Evolutionary conservation across 1,284 basidiomycete genomes (phyloP).

Genomic region (Cryptococcus sp.): DNA sequence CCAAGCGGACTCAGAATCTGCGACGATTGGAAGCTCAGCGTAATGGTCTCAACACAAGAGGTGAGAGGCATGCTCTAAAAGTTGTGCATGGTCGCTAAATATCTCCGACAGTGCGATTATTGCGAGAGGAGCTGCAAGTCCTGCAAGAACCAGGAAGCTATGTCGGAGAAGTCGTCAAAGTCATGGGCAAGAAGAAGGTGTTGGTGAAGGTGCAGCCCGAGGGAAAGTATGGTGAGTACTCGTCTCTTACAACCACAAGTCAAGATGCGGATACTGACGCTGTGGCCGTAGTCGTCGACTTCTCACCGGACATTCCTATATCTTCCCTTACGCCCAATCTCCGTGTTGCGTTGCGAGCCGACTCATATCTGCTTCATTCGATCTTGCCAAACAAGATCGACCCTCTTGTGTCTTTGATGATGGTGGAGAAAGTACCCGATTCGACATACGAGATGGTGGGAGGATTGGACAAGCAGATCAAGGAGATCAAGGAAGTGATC

Average conservation of each 20-base stretch:
- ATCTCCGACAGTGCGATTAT: constrained; percentile 63
- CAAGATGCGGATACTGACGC: neutral
- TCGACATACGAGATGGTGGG: constrained; percentile 99
- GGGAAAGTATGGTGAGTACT: constrained; percentile 85
- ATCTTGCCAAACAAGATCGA: constrained; percentile 95
- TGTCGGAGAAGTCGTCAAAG: constrained; percentile 96
- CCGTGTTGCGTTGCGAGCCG: constrained; percentile 92
- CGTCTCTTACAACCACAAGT: neutral
- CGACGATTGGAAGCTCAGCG: constrained; percentile 93
- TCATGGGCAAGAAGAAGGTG: constrained; percentile 99
- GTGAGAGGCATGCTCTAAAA: too few species aligned
- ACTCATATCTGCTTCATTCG: constrained; percentile 92
- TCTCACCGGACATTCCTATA: constrained; percentile 85
- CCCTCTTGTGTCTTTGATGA: constrained; percentile 94
- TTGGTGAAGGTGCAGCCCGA: constrained; percentile 98
- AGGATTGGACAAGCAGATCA: constrained; percentile 96
- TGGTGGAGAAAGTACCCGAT: constrained; percentile 99
- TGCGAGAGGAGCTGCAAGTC: constrained; percentile 91
- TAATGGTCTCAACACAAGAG: constrained; percentile 93
- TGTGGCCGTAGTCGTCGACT: constrained; percentile 74
- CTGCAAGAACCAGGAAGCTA: constrained; percentile 96
- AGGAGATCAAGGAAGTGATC: constrained; percentile 99
- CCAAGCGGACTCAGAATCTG: constrained; percentile 95
- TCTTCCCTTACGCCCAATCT: constrained; percentile 78
- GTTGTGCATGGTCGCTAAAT: neutral